Percentiles rank a stretch among this genome's conserved stretches.
phyloP scores from a whole-genome alignment of 768 basidiomycete genomes.

The Cystofilobasidium ferigula region DNA sequence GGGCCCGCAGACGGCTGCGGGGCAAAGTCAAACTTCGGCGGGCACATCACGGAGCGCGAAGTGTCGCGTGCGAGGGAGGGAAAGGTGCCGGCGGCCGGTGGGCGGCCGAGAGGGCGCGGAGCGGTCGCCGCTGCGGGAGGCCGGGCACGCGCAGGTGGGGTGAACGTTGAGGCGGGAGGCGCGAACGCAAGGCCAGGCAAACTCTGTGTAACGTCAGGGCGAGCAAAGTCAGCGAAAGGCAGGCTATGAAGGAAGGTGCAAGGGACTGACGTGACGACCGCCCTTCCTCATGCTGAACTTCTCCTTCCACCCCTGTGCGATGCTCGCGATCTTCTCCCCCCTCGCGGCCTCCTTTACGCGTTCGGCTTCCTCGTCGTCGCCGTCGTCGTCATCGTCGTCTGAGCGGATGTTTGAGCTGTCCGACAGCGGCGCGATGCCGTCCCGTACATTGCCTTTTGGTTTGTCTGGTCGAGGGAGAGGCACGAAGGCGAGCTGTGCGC shows the following conservation, averaged over 20 bases:
- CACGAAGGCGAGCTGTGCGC: too few species aligned
- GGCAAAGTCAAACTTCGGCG: neutral
- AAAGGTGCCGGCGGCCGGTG: neutral
- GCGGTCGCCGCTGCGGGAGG: too few species aligned
- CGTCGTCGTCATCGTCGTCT: neutral
- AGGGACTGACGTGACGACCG: neutral
- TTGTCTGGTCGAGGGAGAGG: too few species aligned
- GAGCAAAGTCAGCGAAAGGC: neutral
- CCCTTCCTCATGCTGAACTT: slow-evolving; percentile 17
- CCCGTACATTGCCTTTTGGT: too few species aligned
- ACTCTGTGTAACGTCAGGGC: neutral
- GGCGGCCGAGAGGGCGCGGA: neutral
- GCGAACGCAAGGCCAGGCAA: too few species aligned
- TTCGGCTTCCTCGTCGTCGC: neutral
- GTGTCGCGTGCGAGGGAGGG: neutral
- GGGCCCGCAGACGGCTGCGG: neutral
- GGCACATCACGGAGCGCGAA: neutral
- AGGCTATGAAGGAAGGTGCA: neutral
- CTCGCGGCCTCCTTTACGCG: neutral
- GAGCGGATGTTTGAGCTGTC: neutral
- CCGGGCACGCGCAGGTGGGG: too few species aligned
- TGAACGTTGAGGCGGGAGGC: too few species aligned
- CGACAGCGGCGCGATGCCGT: too few species aligned
- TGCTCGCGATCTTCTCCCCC: neutral
- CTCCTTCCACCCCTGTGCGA: slow-evolving; percentile 21